phyloP scores from a whole-genome alignment of 2,329 filamentous ascomycete species.

The Trichoderma sp. region DNA sequence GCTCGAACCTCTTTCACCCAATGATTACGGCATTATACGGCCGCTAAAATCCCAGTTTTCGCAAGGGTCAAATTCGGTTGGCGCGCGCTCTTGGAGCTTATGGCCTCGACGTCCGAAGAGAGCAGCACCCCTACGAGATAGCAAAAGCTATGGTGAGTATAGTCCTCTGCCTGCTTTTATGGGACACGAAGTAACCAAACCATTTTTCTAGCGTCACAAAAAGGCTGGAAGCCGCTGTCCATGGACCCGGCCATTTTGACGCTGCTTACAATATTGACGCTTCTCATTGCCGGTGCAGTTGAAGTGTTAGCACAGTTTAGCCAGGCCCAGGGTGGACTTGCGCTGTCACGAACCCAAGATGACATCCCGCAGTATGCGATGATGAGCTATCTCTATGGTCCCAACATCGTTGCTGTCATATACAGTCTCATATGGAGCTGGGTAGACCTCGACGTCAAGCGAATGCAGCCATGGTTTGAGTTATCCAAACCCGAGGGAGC shows the following conservation, averaged over 20 bases:
- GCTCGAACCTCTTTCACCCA: constrained; percentile 10
- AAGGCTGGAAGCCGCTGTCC: constrained; percentile 1
- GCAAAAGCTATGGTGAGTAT: too few species aligned
- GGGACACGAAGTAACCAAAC: neutral
- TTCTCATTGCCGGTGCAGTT: neutral
- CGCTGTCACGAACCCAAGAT: constrained; percentile 29
- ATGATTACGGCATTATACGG: neutral
- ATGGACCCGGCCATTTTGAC: neutral
- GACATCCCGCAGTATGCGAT: constrained; percentile 43
- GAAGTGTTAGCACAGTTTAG: constrained; percentile 51
- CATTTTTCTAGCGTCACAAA: neutral
- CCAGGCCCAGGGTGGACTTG: constrained; percentile 46
- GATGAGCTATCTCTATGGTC: constrained; percentile 55
- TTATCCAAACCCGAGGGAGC: constrained; percentile 54
- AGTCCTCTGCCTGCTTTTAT: neutral
- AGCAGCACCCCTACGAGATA: neutral
- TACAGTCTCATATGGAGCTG: constrained; percentile 63
- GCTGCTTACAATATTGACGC: neutral
- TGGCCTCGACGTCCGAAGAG: neutral
- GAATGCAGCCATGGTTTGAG: constrained; percentile 64
- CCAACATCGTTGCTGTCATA: constrained; percentile 57
- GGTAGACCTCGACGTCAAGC: constrained; percentile 62
- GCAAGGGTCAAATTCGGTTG: neutral
- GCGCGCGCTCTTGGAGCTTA: neutral
- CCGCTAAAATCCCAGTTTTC: neutral